phyloP scores from a whole-genome alignment of 2,329 filamentous ascomycete genomes.

The Tolypocladium tundrense region DNA sequence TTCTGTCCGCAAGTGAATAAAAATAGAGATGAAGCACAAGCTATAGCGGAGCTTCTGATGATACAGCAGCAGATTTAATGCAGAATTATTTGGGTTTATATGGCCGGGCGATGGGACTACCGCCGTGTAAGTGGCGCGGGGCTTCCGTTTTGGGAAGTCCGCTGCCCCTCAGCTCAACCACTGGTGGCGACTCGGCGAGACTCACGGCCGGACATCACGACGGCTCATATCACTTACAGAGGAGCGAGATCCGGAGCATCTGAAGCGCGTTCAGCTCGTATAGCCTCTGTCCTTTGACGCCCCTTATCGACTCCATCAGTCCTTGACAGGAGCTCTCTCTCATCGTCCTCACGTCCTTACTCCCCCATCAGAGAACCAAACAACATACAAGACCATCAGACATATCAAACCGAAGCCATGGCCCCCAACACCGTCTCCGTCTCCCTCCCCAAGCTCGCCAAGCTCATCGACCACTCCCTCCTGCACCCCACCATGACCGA shows the following conservation, averaged over 20 bases:
- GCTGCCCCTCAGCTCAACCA: slow-evolving; percentile 1
- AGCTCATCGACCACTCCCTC: slow-evolving; percentile 51
- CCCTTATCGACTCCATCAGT: background rate
- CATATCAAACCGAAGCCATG: background rate
- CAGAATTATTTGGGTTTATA: background rate
- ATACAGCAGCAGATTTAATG: background rate
- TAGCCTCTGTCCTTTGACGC: background rate
- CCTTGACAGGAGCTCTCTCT: background rate
- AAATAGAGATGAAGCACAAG: background rate
- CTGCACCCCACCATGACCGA: slow-evolving; percentile 54
- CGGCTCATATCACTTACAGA: background rate
- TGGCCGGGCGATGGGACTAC: background rate
- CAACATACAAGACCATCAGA: background rate
- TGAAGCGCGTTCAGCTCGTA: background rate
- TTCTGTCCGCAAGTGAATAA: background rate
- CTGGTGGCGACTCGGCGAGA: background rate
- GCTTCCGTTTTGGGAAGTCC: slow-evolving; percentile 19
- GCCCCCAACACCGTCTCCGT: slow-evolving; percentile 21
- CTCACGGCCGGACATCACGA: background rate
- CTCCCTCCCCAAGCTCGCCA: slow-evolving; percentile 36
- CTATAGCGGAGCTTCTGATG: background rate
- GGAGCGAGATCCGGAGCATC: background rate
- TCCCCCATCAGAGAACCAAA: background rate
- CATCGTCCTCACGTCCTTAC: background rate
- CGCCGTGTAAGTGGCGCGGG: slow-evolving; percentile 10